Percentiles rank a stretch among this genome's conserved stretches.
Evolutionary conservation across 2,329 filamentous ascomycete species (phyloP).

Genomic region (Emergomyces orientalis): DNA sequence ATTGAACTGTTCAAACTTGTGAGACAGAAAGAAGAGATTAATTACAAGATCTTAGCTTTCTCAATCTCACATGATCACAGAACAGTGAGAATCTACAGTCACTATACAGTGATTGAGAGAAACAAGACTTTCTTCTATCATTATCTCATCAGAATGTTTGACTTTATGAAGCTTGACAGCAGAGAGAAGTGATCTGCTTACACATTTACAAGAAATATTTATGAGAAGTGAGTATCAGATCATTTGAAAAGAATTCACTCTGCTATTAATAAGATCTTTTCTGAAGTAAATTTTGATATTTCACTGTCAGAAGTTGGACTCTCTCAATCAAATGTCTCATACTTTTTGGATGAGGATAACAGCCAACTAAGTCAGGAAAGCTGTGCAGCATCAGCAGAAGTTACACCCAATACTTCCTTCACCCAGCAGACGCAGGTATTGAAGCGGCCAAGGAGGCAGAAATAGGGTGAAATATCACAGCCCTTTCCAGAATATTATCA

Average conservation of each 20-base stretch:
- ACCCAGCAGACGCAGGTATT: conserved; percentile 5
- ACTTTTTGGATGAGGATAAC: not conserved
- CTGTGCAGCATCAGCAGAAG: conserved; percentile 8
- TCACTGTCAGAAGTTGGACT: conserved; percentile 12
- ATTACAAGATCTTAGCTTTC: no score
- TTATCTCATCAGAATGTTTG: conserved; percentile 29
- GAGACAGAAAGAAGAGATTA: no score
- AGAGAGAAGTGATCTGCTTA: conserved; percentile 32
- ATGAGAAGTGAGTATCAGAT: conserved; percentile 28
- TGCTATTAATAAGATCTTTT: conserved; percentile 24
- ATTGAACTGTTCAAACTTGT: no score
- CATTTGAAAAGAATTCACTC: conserved; percentile 33
- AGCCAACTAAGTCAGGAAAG: conserved; percentile 5
- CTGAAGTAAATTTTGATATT: conserved; percentile 13
- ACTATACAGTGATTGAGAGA: conserved; percentile 18
- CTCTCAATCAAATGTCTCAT: conserved; percentile 1
- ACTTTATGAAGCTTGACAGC: conserved; percentile 27
- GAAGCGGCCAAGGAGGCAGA: conserved; percentile 10
- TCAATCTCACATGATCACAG: no score
- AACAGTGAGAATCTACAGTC: conserved; percentile 19
- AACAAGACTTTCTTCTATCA: conserved; percentile 11
- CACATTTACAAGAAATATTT: conserved; percentile 31
- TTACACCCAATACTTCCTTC: conserved; percentile 10
- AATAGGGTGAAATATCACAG: conserved; percentile 1
- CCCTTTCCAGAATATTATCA: not conserved